Percentiles rank a stretch among this genome's conserved stretches.
These are phyloP conservation scores for Talaromyces wortmannii DNA, from an alignment of 495 filamentous ascomycete species.

Conservation along the genomic window DNA sequence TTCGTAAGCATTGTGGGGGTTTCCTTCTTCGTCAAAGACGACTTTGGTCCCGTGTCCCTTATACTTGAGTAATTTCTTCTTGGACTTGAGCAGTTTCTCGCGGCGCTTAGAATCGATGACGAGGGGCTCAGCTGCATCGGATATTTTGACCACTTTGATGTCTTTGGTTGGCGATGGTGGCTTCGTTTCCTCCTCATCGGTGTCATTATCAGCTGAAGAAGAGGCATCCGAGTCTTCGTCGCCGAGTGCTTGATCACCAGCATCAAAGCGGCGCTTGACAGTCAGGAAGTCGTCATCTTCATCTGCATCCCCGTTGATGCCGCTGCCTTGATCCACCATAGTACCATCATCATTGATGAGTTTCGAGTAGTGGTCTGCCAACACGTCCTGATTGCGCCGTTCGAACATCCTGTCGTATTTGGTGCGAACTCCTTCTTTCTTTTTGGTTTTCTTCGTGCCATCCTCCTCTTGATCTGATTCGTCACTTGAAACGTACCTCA, in stretches of 20 bases:
- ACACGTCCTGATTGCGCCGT: conserved; percentile 86
- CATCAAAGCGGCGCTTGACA: conserved; percentile 74
- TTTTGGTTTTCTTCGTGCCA: conserved; percentile 33
- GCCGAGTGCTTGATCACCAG: conserved; percentile 34
- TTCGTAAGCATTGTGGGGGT: conserved; percentile 76
- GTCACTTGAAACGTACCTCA: conserved; percentile 39
- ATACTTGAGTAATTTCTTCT: conserved; percentile 86
- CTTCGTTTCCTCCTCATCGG: conserved; percentile 6
- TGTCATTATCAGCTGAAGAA: background rate
- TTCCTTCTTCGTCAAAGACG: conserved; percentile 88
- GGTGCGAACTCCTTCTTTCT: conserved; percentile 70
- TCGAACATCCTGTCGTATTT: conserved; percentile 98
- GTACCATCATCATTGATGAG: conserved; percentile 64
- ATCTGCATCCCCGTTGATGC: conserved; percentile 27
- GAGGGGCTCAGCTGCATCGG: conserved; percentile 54
- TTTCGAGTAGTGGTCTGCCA: conserved; percentile 86
- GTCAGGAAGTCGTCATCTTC: conserved; percentile 77
- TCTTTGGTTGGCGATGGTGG: conserved; percentile 6
- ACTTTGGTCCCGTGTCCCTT: conserved; percentile 79
- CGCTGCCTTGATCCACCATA: conserved; percentile 25
- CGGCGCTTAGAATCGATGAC: conserved; percentile 87
- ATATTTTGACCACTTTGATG: conserved; percentile 33
- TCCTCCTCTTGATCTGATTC: conserved; percentile 49
- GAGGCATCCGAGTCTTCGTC: conserved; percentile 12
- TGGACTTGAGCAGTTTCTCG: conserved; percentile 87